Conservation (phyloP, 345 rosid species). For the Pseudoturritis turrita region DNA sequence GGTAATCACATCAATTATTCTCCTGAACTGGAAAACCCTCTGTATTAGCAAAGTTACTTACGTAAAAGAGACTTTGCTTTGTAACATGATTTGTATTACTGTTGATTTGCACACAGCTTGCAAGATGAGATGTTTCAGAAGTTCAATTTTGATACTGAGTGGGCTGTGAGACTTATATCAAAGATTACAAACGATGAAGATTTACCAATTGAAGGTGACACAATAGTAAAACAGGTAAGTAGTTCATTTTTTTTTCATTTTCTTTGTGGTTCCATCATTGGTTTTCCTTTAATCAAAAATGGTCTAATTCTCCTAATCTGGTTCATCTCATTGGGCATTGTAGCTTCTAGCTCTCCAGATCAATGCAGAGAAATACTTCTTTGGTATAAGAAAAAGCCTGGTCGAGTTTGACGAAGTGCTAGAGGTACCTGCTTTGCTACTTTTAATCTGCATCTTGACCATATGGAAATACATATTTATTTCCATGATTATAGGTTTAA, state of each 20-base stretch:
- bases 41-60: slow-evolving; percentile 1
- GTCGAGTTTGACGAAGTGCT: slow-evolving; percentile 97
- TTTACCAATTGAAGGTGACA: slow-evolving; percentile 82
- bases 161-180: slow-evolving; percentile 90
- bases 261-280: slow-evolving; percentile 13
- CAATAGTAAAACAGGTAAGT: slow-evolving; percentile 81
- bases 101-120: slow-evolving; percentile 49
- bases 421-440: slow-evolving; percentile 49
- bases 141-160: slow-evolving; percentile 87
- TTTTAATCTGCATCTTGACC: background rate
- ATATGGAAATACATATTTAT: background rate
- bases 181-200: slow-evolving; percentile 78
- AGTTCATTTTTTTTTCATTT: background rate
- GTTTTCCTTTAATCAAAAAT: background rate
- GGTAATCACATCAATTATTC: slow-evolving; percentile 44
- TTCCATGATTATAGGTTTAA: background rate
- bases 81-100: background rate
- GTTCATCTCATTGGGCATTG: slow-evolving; percentile 16
- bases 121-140: slow-evolving; percentile 98
- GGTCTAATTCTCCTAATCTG: slow-evolving; percentile 19
- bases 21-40: slow-evolving; percentile 5
- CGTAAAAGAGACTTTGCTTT: background rate
- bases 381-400: slow-evolving; percentile 85
- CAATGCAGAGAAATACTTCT: slow-evolving; percentile 90
- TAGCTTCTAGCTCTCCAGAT: slow-evolving; percentile 86